These are phyloP conservation scores for Kwoniella botswanensis DNA, from an alignment of 768 basidiomycete species.

Conservation along the genomic window DNA sequence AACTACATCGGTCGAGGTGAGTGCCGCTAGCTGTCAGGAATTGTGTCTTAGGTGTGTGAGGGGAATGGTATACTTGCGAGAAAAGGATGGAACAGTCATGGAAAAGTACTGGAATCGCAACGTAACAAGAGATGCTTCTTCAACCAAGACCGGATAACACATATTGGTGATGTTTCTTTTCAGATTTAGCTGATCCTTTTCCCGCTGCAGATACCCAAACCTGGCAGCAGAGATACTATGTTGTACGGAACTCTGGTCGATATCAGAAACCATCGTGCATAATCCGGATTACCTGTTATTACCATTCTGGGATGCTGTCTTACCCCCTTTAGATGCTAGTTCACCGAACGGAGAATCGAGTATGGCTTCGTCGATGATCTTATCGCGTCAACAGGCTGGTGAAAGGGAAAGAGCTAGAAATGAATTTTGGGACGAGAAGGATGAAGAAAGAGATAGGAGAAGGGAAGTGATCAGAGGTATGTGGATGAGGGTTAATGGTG, in stretches of 20 bases:
- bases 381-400: conserved; percentile 27
- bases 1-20: conserved; percentile 37
- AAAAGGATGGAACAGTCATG: neutral
- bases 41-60: neutral
- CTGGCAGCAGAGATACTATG: conserved; percentile 93
- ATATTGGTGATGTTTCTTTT: no score
- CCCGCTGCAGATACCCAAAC: conserved; percentile 74
- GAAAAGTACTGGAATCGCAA: no score
- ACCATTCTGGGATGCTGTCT: conserved; percentile 86
- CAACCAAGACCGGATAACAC: no score
- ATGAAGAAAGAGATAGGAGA: conserved; percentile 66
- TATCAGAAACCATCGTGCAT: conserved; percentile 84
- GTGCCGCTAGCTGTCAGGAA: conserved; percentile 1
- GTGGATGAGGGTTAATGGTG: conserved; percentile 91
- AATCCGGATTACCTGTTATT: conserved; percentile 72
- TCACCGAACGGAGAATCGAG: conserved; percentile 16
- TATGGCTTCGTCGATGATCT: neutral
- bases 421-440: conserved; percentile 73
- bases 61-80: neutral
- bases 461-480: conserved; percentile 85
- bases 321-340: conserved; percentile 39
- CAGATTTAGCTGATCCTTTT: no score
- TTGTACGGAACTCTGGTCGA: conserved; percentile 94
- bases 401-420: conserved; percentile 42
- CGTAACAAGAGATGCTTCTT: no score